Percentiles rank a stretch among this genome's conserved stretches.
phyloP scores from a whole-genome alignment of 441 rosid genomes.

The Syzygium malaccense region DNA sequence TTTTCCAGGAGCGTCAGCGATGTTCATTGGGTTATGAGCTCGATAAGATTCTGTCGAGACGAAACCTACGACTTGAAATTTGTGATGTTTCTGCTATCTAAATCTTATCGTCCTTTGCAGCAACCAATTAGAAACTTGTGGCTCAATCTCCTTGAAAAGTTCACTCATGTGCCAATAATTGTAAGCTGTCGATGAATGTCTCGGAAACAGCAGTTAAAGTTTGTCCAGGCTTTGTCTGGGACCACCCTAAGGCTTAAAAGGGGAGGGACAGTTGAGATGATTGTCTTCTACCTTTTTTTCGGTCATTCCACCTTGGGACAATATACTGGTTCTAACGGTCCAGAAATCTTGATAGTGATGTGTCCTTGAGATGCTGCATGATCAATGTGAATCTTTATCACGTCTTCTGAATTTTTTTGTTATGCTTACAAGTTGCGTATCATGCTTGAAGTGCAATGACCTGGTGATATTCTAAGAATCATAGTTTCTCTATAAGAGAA shows the following conservation, averaged over 20 bases:
- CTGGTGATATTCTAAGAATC: background rate
- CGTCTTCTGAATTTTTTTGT: background rate
- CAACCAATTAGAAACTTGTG: background rate
- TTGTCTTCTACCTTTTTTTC: background rate
- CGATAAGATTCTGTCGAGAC: background rate
- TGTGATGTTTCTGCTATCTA: background rate
- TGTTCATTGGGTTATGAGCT: background rate
- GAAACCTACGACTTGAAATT: background rate
- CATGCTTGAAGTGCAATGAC: background rate
- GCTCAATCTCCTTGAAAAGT: background rate
- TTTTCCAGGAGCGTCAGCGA: background rate
- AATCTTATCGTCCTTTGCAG: background rate
- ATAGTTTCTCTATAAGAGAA: background rate
- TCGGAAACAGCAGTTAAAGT: background rate
- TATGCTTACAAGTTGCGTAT: background rate
- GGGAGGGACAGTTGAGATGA: background rate
- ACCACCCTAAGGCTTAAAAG: background rate
- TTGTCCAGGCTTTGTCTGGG: background rate
- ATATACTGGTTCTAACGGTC: background rate
- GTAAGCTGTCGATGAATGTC: background rate
- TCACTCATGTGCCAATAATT: background rate
- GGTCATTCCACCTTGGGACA: background rate
- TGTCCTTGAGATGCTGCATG: background rate
- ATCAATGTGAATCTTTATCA: background rate
- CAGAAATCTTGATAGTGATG: background rate